Conservation (phyloP, 441 rosid species). For the Euphorbia corollata region DNA sequence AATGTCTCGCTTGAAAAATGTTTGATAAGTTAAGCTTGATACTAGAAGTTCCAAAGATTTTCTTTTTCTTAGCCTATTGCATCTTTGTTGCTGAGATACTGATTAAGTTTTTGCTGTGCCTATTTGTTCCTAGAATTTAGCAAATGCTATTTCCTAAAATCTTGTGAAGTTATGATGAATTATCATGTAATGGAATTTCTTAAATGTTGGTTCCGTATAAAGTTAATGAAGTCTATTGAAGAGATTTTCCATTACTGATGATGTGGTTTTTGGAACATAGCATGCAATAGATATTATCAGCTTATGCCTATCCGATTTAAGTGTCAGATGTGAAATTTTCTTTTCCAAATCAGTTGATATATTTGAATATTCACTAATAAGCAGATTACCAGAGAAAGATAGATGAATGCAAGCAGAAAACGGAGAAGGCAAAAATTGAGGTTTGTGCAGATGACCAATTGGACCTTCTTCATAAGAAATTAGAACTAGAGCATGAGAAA, state of each 20-base stretch:
- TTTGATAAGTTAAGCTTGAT: not conserved
- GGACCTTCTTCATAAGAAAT: conserved; percentile 40
- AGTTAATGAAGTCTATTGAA: not conserved
- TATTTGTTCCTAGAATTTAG: not conserved
- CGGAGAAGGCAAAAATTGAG: conserved; percentile 44
- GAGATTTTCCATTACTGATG: not conserved
- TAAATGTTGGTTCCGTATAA: not conserved
- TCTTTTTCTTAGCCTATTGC: not conserved
- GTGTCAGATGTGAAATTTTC: not conserved
- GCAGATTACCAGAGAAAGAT: conserved; percentile 48
- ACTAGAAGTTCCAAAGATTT: not conserved
- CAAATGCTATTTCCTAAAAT: not conserved
- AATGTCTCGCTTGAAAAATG: not conserved
- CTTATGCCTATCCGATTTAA: not conserved
- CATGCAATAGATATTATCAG: not conserved
- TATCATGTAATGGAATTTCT: not conserved
- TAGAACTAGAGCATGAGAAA: conserved; percentile 38
- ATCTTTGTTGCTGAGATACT: not conserved
- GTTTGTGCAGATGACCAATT: conserved; percentile 31
- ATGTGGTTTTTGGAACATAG: not conserved
- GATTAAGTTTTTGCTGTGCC: not conserved
- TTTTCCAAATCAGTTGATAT: conserved; percentile 3
- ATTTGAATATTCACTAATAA: not conserved
- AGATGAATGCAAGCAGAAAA: conserved; percentile 52
- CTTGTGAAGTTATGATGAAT: not conserved